Conservation (phyloP, 2,329 filamentous ascomycete species). For the Alternaria viburni region DNA sequence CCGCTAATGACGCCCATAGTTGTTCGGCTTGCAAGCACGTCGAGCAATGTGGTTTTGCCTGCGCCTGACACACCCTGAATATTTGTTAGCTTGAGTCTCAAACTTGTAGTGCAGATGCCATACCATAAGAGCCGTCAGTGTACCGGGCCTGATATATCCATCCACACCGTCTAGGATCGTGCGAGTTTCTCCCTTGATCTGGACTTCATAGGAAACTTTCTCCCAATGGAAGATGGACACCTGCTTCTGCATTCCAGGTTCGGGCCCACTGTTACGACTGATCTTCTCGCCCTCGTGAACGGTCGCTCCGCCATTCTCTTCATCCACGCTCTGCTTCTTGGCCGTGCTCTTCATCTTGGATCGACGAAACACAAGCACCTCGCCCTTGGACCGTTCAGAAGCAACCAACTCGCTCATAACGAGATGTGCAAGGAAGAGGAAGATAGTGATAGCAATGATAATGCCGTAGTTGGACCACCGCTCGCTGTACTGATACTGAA, state of each 20-base stretch:
- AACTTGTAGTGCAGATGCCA: no score
- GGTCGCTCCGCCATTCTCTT: constrained; percentile 45
- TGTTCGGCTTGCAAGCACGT: constrained; percentile 79
- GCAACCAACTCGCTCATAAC: constrained; percentile 68
- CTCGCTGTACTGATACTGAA: constrained; percentile 45
- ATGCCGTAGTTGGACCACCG: constrained; percentile 69
- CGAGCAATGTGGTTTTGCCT: constrained; percentile 85
- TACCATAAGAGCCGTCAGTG: constrained; percentile 53
- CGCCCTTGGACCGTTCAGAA: constrained; percentile 66
- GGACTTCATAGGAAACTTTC: constrained; percentile 34
- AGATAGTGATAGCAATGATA: constrained; percentile 65
- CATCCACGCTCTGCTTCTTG: constrained; percentile 38
- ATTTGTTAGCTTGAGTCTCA: no score
- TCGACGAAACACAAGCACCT: constrained; percentile 67
- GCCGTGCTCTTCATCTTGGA: constrained; percentile 46
- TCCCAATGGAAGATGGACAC: constrained; percentile 48
- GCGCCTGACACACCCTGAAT: constrained; percentile 75
- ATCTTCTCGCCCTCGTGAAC: constrained; percentile 36
- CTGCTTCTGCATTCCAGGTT: constrained; percentile 41
- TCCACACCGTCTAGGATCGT: constrained; percentile 60
- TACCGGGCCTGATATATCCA: constrained; percentile 63
- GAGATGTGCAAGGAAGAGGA: constrained; percentile 68
- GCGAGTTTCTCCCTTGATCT: constrained; percentile 50
- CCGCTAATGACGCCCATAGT: constrained; percentile 78
- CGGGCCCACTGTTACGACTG: constrained; percentile 32